Conservation (phyloP, 441 rosid genomes). For the Bruguiera hainesii region DNA sequence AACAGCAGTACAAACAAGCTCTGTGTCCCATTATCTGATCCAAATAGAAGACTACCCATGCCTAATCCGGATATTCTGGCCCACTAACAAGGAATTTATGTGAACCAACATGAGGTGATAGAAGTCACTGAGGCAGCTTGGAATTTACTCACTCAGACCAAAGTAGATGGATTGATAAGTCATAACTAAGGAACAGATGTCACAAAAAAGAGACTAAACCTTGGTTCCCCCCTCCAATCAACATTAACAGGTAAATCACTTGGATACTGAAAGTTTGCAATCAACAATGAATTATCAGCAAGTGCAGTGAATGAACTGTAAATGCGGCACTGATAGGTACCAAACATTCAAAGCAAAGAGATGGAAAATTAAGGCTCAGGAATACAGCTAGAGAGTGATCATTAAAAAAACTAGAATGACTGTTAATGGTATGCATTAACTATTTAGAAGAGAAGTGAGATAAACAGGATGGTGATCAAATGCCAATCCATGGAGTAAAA, state of each 20-base stretch:
- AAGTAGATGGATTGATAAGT: constrained; percentile 10
- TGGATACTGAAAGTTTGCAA: not conserved
- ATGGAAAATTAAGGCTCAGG: too few species aligned
- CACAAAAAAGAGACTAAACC: constrained; percentile 1
- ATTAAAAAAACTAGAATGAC: too few species aligned
- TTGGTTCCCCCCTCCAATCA: not conserved
- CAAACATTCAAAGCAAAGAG: not conserved
- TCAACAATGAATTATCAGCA: constrained; percentile 11
- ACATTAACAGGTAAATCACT: not conserved
- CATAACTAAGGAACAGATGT: not conserved
- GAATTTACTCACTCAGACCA: constrained; percentile 6
- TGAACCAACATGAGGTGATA: not conserved
- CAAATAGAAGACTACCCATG: not conserved
- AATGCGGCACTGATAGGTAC: constrained; percentile 10
- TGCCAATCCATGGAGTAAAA: constrained; percentile 5
- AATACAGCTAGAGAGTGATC: too few species aligned
- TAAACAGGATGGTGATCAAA: not conserved
- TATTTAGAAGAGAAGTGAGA: too few species aligned
- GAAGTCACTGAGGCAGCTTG: not conserved
- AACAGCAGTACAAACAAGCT: not conserved
- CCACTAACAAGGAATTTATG: constrained; percentile 8
- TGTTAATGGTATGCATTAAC: too few species aligned
- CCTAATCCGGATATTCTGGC: not conserved
- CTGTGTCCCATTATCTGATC: not conserved
- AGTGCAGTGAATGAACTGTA: not conserved